Conservation (phyloP, 2,329 filamentous ascomycete genomes). For the Alternaria brassicae region DNA sequence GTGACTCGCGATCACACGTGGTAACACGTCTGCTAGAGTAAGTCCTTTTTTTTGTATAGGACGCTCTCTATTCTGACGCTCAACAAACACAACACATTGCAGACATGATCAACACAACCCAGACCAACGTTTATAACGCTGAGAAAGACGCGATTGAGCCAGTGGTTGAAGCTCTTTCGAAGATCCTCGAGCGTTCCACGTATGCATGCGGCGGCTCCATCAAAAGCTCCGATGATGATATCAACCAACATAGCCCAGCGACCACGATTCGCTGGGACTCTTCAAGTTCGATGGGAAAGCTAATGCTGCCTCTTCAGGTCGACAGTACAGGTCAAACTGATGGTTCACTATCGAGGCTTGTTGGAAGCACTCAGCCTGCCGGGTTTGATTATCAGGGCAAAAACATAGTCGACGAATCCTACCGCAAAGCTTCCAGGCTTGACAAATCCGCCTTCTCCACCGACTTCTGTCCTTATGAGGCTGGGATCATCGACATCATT, state of each 20-base stretch:
- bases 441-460: conserved; percentile 56
- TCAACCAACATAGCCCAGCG: not conserved
- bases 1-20: not conserved
- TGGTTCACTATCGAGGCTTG: not conserved
- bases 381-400: conserved; percentile 56
- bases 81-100: too few species aligned
- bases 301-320: not conserved
- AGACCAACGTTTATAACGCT: not conserved
- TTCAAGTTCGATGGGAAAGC: conserved; percentile 2
- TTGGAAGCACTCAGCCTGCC: conserved; percentile 46
- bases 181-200: not conserved
- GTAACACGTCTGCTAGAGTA: not conserved
- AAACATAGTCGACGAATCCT: conserved; percentile 60
- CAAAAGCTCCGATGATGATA: not conserved
- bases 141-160: not conserved
- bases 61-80: too few species aligned
- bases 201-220: conserved; percentile 14
- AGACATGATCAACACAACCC: not conserved
- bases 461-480: conserved; percentile 60
- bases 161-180: not conserved
- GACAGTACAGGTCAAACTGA: not conserved
- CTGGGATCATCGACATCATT: conserved; percentile 61
- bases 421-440: conserved; percentile 63
- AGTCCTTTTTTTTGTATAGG: too few species aligned
- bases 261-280: conserved; percentile 20